Evolutionary conservation across 2,329 filamentous ascomycete genomes (phyloP), one percentile per base, ranked within the genome.

Genomic region (Epichloe elymi): DNA sequence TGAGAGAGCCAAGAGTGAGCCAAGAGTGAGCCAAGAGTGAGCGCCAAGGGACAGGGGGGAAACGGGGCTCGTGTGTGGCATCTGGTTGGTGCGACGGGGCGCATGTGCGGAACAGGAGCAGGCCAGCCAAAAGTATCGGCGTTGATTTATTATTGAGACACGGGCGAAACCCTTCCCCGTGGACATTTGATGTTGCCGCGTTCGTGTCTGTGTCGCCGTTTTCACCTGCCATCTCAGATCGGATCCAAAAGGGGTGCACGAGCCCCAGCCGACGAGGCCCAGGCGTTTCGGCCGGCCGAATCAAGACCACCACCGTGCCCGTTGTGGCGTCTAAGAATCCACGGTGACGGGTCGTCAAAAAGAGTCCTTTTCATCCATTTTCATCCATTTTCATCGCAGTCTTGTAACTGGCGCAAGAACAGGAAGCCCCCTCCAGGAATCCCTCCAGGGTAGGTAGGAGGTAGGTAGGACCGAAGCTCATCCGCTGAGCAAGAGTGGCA

Each of bases 201-300:
- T 1, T 30, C 8, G 26, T 4, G 26, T 11, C 8, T 30, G 26
- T 4, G 20, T 23, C 20, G 20, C 20, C 20, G 5, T 5, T 4
- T 23, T 23, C 19, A 19, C 19, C 23, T 26, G 26, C 26, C 26
- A 30, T 30, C 26, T 30, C 40, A 41, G 17, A 42, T 30, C 26
- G 26, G 39, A 7, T n/a, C 33, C 26, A 17, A 37, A 10, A 26
- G 23, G 20, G 23, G 41, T 36, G 41, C 48, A 39, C 48, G 48
- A 38, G 41, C 48, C 33, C 33, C 23, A 4, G n/a, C 11, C 12
- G 23, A n/a, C 12, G 19, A 45, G 26, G 42, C 14, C 42, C 20
- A 45, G 41, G 19, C 26, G 48, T 50, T 50, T 50, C 48, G 45
- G 48, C 41, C 40, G 38, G 33, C 49, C 41, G 20, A n/a, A 46